These are phyloP conservation scores for Phytophthora litchii DNA, from an alignment of 352 stramenopile species.

Conservation along the genomic window DNA sequence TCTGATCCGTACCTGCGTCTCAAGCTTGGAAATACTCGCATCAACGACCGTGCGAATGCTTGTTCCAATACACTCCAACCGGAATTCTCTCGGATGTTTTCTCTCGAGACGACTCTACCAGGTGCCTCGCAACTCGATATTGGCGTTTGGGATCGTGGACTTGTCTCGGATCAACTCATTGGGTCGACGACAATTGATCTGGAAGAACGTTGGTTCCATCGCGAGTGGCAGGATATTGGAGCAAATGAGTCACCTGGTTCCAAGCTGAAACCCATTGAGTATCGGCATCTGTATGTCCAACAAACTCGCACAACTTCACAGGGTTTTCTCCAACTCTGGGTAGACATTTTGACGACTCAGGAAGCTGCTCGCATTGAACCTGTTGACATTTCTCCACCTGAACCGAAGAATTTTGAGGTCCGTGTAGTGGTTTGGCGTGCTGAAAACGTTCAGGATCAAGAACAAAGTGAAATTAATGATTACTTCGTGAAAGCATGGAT, in stretches of 20 bases:
- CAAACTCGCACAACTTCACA: conserved; percentile 73
- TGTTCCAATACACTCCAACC: conserved; percentile 82
- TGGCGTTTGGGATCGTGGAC: conserved; percentile 79
- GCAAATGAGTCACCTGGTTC: conserved; percentile 17
- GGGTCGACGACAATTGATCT: conserved; percentile 92
- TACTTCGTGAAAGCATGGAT: conserved; percentile 94
- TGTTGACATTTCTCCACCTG: conserved; percentile 73
- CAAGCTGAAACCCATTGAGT: conserved; percentile 87
- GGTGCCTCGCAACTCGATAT: conserved; percentile 83
- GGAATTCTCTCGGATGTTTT: conserved; percentile 78
- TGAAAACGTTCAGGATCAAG: conserved; percentile 80
- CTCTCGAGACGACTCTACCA: conserved; percentile 70
- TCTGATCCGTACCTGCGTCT: conserved; percentile 81
- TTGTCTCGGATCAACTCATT: conserved; percentile 88
- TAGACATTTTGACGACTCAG: conserved; percentile 88
- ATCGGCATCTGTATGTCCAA: conserved; percentile 81
- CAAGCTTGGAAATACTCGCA: conserved; percentile 71
- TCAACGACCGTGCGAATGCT: conserved; percentile 71
- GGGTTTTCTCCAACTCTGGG: conserved; percentile 80
- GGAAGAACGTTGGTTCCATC: conserved; percentile 94
- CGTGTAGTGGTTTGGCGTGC: conserved; percentile 91
- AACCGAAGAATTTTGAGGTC: conserved; percentile 81
- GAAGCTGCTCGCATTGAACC: conserved; percentile 67
- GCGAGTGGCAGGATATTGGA: conserved; percentile 78
- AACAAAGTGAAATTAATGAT: conserved; percentile 88